Evolutionary conservation across 176 grass and related monocot genomes (phyloP).

Genomic region (Paspalum notatum): DNA sequence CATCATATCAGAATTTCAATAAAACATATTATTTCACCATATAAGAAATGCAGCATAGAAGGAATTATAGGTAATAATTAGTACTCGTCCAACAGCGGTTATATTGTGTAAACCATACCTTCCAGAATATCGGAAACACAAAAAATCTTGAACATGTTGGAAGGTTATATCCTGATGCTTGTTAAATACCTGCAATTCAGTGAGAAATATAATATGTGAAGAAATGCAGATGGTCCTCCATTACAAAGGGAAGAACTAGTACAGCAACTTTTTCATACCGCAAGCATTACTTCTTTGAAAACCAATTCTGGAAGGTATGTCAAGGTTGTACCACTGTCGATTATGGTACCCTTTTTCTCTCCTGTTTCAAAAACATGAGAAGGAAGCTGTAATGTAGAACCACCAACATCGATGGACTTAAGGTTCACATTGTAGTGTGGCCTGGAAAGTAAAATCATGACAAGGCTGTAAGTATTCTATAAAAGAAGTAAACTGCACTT

Average conservation of each 20-base stretch:
- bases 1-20: background rate
- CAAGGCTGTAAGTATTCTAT: constrained; percentile 7
- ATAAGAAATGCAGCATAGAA: background rate
- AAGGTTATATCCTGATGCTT: constrained; percentile 75
- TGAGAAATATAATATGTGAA: constrained; percentile 41
- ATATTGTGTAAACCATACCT: constrained; percentile 60
- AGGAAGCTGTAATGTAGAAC: constrained; percentile 70
- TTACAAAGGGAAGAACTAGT: constrained; percentile 26
- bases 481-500: constrained; percentile 27
- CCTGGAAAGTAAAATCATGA: constrained; percentile 51
- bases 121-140: constrained; percentile 76
- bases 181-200: constrained; percentile 67
- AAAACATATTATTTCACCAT: background rate
- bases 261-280: constrained; percentile 51
- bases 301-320: constrained; percentile 90
- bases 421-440: constrained; percentile 91
- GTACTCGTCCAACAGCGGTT: background rate
- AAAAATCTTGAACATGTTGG: constrained; percentile 74
- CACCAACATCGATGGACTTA: constrained; percentile 80
- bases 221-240: constrained; percentile 13
- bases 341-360: constrained; percentile 79
- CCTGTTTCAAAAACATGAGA: constrained; percentile 77
- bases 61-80: constrained; percentile 25
- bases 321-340: constrained; percentile 96
- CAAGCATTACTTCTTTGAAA: constrained; percentile 68